Evolutionary conservation across 1,139 yeast genomes (phyloP).

Genomic region (Casaregolazyma lundiana): DNA sequence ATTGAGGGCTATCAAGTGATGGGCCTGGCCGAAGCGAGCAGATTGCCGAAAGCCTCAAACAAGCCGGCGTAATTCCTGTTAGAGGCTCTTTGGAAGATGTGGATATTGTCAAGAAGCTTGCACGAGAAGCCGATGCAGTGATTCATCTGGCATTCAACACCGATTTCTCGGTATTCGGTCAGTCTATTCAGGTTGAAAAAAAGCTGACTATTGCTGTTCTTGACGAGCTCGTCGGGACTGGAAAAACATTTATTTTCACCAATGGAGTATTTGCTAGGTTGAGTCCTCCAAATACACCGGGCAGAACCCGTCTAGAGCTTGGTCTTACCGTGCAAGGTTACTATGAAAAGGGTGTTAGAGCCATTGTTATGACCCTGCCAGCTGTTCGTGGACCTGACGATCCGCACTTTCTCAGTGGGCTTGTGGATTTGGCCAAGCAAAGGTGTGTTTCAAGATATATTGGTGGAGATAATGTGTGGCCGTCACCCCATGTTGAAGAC

Average conservation of each 20-base stretch:
- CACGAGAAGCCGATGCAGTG: slow-evolving; percentile 33
- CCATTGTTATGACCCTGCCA: slow-evolving; percentile 7
- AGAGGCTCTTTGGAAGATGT: slow-evolving; percentile 29
- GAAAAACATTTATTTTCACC: slow-evolving; percentile 16
- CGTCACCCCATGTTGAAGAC: slow-evolving; percentile 33
- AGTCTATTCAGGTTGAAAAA: slow-evolving; percentile 21
- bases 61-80: background rate
- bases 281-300: background rate
- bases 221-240: slow-evolving; percentile 27
- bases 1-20: slow-evolving; percentile 44
- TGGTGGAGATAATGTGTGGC: slow-evolving; percentile 34
- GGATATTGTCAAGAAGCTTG: slow-evolving; percentile 28
- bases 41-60: slow-evolving; percentile 32
- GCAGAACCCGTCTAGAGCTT: slow-evolving; percentile 3
- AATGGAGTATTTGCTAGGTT: slow-evolving; percentile 6
- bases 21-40: slow-evolving; percentile 51
- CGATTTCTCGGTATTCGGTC: slow-evolving; percentile 23
- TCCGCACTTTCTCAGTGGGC: slow-evolving; percentile 20
- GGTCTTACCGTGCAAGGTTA: background rate
- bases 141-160: slow-evolving; percentile 35
- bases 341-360: slow-evolving; percentile 4
- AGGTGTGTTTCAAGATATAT: slow-evolving; percentile 24
- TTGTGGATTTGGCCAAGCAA: slow-evolving; percentile 18
- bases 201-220: slow-evolving; percentile 26
- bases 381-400: slow-evolving; percentile 20